These are phyloP conservation scores for Leccinum boreale DNA, from an alignment of 768 basidiomycete species.

Conservation along the genomic window DNA sequence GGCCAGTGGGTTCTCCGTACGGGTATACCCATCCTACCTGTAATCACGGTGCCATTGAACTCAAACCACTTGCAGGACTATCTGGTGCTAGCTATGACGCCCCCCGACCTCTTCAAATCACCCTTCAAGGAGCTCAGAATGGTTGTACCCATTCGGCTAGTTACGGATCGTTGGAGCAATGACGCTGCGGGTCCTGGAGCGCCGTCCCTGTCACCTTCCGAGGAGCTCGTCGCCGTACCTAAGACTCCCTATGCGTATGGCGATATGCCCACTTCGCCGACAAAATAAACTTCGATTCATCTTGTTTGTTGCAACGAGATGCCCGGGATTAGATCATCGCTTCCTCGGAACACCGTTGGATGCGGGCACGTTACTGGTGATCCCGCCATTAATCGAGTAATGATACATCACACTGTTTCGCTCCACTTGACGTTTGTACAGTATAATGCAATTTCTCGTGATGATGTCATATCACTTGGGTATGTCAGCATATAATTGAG, in stretches of 20 bases:
- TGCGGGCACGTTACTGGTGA: not conserved
- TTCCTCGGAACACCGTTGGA: not conserved
- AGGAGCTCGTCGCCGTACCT: constrained; percentile 18
- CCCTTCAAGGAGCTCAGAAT: constrained; percentile 59
- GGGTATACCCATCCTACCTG: constrained; percentile 38
- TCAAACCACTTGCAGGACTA: constrained; percentile 49
- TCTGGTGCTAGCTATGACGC: constrained; percentile 57
- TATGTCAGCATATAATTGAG: constrained; percentile 1
- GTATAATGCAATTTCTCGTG: not conserved
- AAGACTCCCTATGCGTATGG: constrained; percentile 6
- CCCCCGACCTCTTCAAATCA: constrained; percentile 51
- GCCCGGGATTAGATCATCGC: not conserved
- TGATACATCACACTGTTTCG: not conserved
- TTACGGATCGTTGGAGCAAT: constrained; percentile 57
- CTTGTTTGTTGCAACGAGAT: not conserved
- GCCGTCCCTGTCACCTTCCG: constrained; percentile 21
- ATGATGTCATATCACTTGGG: constrained; percentile 28
- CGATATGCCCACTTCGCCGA: not conserved
- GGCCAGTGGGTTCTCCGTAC: constrained; percentile 60
- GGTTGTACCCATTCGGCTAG: constrained; percentile 60
- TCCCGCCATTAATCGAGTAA: not conserved
- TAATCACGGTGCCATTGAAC: not conserved
- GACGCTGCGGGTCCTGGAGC: constrained; percentile 26
- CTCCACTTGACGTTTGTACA: not conserved
- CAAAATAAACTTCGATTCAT: not conserved